Conservation (phyloP, 2,329 filamentous ascomycete species). For the Fusarium domesticum region DNA sequence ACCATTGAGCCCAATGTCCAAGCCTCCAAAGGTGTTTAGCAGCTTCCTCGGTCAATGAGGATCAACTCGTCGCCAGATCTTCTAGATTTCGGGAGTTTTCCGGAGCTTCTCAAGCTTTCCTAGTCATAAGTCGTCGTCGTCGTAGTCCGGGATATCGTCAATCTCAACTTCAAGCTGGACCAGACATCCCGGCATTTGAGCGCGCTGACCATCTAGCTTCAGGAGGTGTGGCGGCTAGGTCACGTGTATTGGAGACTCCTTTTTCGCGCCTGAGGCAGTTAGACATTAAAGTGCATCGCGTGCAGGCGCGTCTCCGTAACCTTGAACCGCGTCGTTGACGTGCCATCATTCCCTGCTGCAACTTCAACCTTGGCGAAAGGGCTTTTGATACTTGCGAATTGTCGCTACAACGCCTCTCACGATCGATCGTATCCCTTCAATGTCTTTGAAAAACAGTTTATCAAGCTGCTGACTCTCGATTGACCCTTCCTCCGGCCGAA, state of each 20-base stretch:
- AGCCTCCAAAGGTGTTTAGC: constrained; percentile 12
- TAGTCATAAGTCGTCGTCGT: neutral
- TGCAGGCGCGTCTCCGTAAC: constrained; percentile 36
- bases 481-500: constrained; percentile 1
- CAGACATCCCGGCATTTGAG: constrained; percentile 21
- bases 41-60: constrained; percentile 20
- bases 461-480: constrained; percentile 1
- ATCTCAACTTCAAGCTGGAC: constrained; percentile 20
- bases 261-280: constrained; percentile 34
- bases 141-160: constrained; percentile 13
- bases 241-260: constrained; percentile 29
- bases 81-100: neutral
- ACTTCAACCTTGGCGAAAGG: constrained; percentile 23
- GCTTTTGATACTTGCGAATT: neutral
- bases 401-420: constrained; percentile 12
- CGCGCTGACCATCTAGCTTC: constrained; percentile 28
- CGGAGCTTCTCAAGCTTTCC: neutral
- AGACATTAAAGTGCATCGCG: constrained; percentile 40
- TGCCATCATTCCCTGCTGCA: constrained; percentile 32
- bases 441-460: constrained; percentile 1
- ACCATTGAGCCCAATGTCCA: constrained; percentile 15
- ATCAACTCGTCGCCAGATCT: constrained; percentile 3
- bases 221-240: constrained; percentile 28
- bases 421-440: constrained; percentile 7
- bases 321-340: constrained; percentile 37